phyloP scores from a whole-genome alignment of 345 rosid species.

The Boechera divaricarpa region DNA sequence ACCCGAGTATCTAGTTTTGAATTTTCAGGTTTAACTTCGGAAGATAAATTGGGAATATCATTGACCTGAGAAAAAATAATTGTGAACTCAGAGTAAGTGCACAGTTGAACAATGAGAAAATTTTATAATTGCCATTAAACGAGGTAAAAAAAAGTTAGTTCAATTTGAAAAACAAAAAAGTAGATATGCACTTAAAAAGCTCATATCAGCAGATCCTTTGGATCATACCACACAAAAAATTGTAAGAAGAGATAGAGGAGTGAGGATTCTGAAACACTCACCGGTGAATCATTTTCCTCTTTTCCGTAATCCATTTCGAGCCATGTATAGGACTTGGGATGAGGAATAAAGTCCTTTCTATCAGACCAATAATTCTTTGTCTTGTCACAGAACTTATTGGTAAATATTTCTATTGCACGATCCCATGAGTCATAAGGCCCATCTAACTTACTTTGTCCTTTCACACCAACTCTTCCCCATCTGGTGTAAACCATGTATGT shows the following conservation, averaged over 20 bases:
- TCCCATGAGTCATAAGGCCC: conserved; percentile 68
- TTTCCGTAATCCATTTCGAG: conserved; percentile 81
- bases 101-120: background rate
- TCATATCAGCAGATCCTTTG: conserved; percentile 12
- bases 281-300: conserved; percentile 56
- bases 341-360: conserved; percentile 58
- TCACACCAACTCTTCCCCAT: conserved; percentile 96
- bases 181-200: background rate
- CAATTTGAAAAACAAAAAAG: background rate
- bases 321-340: conserved; percentile 73
- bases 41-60: conserved; percentile 45
- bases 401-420: conserved; percentile 62
- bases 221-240: conserved; percentile 9
- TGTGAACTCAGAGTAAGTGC: conserved; percentile 28
- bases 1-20: conserved; percentile 69
- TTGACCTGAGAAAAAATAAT: conserved; percentile 48
- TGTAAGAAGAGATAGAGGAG: conserved; percentile 3
- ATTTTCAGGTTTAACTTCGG: conserved; percentile 59
- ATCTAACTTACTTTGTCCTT: conserved; percentile 76
- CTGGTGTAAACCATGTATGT: conserved; percentile 68
- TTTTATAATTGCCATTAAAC: background rate
- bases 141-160: background rate
- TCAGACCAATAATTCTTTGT: conserved; percentile 70
- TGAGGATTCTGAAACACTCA: conserved; percentile 47
- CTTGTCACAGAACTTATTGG: conserved; percentile 68